Percentiles rank a stretch among this genome's conserved stretches.
Conservation (phyloP, 75 land plant species). For the Pinus taeda region DNA sequence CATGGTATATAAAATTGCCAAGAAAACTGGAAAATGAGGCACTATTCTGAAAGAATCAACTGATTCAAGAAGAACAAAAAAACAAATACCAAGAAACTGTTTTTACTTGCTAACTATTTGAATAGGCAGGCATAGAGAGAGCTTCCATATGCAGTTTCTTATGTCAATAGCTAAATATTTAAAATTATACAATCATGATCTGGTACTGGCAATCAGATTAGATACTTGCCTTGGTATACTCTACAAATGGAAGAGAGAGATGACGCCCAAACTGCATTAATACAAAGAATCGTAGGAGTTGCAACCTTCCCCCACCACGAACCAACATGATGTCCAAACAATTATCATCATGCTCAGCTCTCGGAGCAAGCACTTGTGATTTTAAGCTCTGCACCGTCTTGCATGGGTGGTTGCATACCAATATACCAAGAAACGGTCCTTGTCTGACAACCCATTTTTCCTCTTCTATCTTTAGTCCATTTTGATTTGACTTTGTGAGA, state of each 20-base stretch:
- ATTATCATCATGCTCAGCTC: slow-evolving; percentile 84
- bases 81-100: background rate
- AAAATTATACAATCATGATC: background rate
- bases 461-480: slow-evolving; percentile 30
- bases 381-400: slow-evolving; percentile 83
- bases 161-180: background rate
- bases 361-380: slow-evolving; percentile 86
- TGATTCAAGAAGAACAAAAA: no score
- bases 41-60: background rate
- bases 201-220: background rate
- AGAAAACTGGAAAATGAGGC: background rate
- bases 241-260: slow-evolving; percentile 85
- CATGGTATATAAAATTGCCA: background rate
- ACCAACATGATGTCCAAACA: slow-evolving; percentile 73
- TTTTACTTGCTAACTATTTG: background rate
- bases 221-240: slow-evolving; percentile 76
- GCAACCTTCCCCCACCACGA: slow-evolving; percentile 68
- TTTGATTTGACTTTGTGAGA: slow-evolving; percentile 17
- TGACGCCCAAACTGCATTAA: slow-evolving; percentile 75
- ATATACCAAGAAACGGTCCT: slow-evolving; percentile 69
- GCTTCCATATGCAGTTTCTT: background rate
- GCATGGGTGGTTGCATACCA: slow-evolving; percentile 92
- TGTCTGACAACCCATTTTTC: slow-evolving; percentile 78
- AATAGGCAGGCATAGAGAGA: background rate
- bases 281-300: slow-evolving; percentile 66